These are phyloP conservation scores for Leccinum subrobustum DNA, from an alignment of 1,284 basidiomycete genomes.

Conservation along the genomic window DNA sequence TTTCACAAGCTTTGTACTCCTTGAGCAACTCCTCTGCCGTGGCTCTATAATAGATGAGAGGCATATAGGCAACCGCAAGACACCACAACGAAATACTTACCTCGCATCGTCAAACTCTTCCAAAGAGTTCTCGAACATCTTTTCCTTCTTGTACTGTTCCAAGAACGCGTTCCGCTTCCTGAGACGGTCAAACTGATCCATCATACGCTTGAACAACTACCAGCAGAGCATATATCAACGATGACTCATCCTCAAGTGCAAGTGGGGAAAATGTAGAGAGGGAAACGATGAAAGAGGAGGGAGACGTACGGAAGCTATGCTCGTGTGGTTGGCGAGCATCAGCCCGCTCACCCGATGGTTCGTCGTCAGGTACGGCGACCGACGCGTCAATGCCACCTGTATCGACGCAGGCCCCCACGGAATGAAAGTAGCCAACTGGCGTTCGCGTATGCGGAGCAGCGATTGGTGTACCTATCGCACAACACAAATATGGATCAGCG, in stretches of 20 bases:
- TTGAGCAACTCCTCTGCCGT: slow-evolving; percentile 85
- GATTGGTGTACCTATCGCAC: slow-evolving; percentile 87
- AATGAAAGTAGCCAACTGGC: slow-evolving; percentile 96
- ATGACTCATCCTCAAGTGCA: background rate
- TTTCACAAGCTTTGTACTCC: slow-evolving; percentile 93
- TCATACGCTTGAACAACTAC: slow-evolving; percentile 92
- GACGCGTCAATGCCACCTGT: slow-evolving; percentile 93
- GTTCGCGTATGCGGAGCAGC: slow-evolving; percentile 91
- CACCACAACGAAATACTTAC: slow-evolving; percentile 36
- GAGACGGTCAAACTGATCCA: slow-evolving; percentile 93
- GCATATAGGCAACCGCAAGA: background rate
- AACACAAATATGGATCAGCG: slow-evolving; percentile 4
- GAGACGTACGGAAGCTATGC: slow-evolving; percentile 82
- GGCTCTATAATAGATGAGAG: slow-evolving; percentile 46
- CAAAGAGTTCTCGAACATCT: slow-evolving; percentile 87
- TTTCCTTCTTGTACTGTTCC: slow-evolving; percentile 97
- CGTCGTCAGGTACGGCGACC: slow-evolving; percentile 85
- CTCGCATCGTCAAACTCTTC: slow-evolving; percentile 95
- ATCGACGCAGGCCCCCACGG: slow-evolving; percentile 99
- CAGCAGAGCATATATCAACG: background rate
- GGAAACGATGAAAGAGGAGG: background rate
- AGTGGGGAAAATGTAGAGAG: background rate
- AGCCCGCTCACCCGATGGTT: slow-evolving; percentile 94
- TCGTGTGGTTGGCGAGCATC: slow-evolving; percentile 99
- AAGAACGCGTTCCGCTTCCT: slow-evolving; percentile 92